These are phyloP conservation scores for Lolium rigidum DNA, from an alignment of 176 grass and related monocot genomes.

Conservation along the genomic window DNA sequence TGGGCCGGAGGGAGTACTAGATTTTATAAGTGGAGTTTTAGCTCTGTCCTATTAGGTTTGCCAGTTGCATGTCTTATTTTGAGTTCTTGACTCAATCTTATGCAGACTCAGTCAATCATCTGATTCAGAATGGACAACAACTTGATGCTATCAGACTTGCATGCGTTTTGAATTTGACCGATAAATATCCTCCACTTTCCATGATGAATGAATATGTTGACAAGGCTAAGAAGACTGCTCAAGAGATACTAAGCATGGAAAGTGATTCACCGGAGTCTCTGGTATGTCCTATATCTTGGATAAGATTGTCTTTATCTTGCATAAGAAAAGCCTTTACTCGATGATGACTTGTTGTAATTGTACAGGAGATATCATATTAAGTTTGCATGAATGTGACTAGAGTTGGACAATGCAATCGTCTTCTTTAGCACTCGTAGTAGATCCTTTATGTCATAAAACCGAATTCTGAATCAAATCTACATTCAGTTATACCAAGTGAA, in stretches of 20 bases:
- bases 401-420: background rate
- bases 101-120: constrained; percentile 36
- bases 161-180: constrained; percentile 37
- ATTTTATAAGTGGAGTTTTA: background rate
- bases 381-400: background rate
- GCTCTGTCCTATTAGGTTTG: background rate
- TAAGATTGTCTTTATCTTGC: background rate
- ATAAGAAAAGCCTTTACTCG: background rate
- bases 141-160: constrained; percentile 46
- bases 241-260: constrained; percentile 47
- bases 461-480: background rate
- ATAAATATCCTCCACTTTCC: constrained; percentile 36
- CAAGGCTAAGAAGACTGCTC: constrained; percentile 39
- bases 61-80: constrained; percentile 13
- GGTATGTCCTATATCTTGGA: constrained; percentile 30
- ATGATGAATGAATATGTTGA: constrained; percentile 42
- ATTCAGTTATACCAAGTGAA: background rate
- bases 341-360: background rate
- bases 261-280: constrained; percentile 31
- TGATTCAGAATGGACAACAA: constrained; percentile 39
- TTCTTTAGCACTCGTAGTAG: background rate
- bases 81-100: background rate
- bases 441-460: background rate
- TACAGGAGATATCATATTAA: background rate
- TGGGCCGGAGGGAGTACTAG: background rate